Conservation (phyloP, 2,329 filamentous ascomycete genomes). For the Dendrostoma leiphaemia region DNA sequence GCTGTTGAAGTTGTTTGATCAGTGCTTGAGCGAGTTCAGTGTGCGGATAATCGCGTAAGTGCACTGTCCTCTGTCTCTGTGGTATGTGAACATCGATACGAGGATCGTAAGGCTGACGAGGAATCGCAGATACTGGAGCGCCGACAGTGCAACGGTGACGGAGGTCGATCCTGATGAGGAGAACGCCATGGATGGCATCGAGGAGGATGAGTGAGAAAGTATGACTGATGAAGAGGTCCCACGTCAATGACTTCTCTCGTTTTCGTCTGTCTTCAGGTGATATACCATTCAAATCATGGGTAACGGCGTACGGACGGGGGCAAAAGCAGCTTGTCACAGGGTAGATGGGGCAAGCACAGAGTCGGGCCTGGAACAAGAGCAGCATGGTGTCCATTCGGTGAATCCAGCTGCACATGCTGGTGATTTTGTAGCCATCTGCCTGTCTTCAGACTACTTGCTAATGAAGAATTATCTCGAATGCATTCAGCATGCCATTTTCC, state of each 20-base stretch:
- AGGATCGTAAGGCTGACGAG: constrained; percentile 22
- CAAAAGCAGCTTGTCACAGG: neutral
- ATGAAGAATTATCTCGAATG: neutral
- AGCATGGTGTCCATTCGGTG: neutral
- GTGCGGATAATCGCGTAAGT: constrained; percentile 73
- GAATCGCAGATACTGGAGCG: constrained; percentile 56
- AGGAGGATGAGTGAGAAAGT: constrained; percentile 22
- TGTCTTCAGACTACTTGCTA: neutral
- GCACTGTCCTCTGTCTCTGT: neutral
- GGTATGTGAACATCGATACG: neutral
- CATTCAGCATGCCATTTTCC: neutral
- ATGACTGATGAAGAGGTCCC: neutral
- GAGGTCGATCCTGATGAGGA: constrained; percentile 45
- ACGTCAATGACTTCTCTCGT: neutral
- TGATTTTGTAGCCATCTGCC: neutral
- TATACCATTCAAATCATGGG: constrained; percentile 14
- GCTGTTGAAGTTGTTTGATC: constrained; percentile 88
- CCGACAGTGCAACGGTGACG: constrained; percentile 57
- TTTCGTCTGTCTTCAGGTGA: neutral
- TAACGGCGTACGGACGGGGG: constrained; percentile 13
- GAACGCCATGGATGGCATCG: constrained; percentile 24
- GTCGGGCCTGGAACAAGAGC: neutral
- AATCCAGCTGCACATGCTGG: neutral
- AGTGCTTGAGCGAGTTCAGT: constrained; percentile 87
- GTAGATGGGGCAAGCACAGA: neutral